Evolutionary conservation across 139 green algal species (phyloP).

Genomic region (Eudorina sp.): DNA sequence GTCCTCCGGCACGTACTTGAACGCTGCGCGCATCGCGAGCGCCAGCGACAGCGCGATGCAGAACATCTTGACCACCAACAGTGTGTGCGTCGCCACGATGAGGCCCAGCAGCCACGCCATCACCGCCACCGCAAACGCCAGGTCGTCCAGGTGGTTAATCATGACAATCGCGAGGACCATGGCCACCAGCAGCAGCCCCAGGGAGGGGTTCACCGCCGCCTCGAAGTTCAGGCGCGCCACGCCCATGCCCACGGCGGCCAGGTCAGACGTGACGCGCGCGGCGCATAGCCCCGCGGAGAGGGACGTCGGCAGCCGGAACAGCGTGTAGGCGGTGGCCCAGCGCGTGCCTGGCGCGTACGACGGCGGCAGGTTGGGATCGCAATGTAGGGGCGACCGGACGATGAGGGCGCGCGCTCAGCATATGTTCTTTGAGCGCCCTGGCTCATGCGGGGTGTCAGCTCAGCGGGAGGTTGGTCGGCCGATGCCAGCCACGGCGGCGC

Average conservation of each 20-base stretch:
- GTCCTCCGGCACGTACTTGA: conserved; percentile 42
- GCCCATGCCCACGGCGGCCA: not conserved
- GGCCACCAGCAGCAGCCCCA: conserved; percentile 1
- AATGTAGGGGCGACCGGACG: not conserved
- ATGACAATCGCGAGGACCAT: not conserved
- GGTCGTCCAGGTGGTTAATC: conserved; percentile 21
- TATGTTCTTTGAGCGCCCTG: not conserved
- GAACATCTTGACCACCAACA: conserved; percentile 26
- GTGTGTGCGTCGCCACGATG: conserved; percentile 19
- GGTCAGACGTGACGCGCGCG: not conserved
- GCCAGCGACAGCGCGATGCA: conserved; percentile 15
- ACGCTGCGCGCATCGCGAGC: conserved; percentile 27
- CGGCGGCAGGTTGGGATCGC: not conserved
- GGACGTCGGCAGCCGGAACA: conserved; percentile 40
- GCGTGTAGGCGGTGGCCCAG: conserved; percentile 4
- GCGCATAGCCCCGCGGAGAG: not conserved
- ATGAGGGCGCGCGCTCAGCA: not conserved
- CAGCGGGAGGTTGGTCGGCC: not conserved
- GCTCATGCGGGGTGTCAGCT: too few relatives aligned
- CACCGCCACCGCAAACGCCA: conserved; percentile 22
- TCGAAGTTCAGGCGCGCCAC: too few relatives aligned
- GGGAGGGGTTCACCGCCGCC: not conserved
- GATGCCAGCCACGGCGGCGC: not conserved
- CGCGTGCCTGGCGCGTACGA: not conserved
- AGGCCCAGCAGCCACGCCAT: conserved; percentile 14